phyloP scores from a whole-genome alignment of 1,284 basidiomycete genomes.

The Ustilago nuda region DNA sequence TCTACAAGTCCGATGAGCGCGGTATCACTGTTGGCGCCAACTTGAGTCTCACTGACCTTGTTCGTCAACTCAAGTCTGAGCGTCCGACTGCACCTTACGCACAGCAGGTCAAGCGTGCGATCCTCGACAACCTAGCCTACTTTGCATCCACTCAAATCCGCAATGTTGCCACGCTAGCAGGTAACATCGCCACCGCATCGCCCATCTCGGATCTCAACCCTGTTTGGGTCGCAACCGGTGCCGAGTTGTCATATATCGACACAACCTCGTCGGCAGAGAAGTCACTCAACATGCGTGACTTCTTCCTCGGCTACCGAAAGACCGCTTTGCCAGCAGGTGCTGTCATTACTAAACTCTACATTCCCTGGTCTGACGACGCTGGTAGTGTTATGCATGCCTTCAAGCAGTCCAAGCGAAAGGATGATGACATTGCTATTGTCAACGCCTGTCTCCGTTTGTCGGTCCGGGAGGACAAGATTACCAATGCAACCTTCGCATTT shows the following conservation, averaged over 20 bases:
- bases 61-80: slow-evolving; percentile 46
- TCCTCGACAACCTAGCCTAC: slow-evolving; percentile 60
- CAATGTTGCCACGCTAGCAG: slow-evolving; percentile 68
- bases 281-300: slow-evolving; percentile 52
- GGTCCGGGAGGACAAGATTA: slow-evolving; percentile 41
- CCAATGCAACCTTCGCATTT: slow-evolving; percentile 63
- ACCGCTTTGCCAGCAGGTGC: slow-evolving; percentile 66
- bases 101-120: slow-evolving; percentile 52
- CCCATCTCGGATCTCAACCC: slow-evolving; percentile 70
- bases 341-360: slow-evolving; percentile 62
- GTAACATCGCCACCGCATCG: slow-evolving; percentile 70
- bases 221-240: slow-evolving; percentile 68
- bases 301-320: slow-evolving; percentile 69
- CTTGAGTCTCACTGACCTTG: slow-evolving; percentile 56
- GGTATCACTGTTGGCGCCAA: slow-evolving; percentile 66
- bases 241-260: slow-evolving; percentile 50
- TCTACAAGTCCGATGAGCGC: slow-evolving; percentile 40
- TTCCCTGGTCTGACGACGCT: slow-evolving; percentile 50
- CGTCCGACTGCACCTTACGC: slow-evolving; percentile 26
- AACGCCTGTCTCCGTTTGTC: slow-evolving; percentile 63
- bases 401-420: slow-evolving; percentile 70
- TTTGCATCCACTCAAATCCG: slow-evolving; percentile 69
- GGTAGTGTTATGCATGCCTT: slow-evolving; percentile 64
- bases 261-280: slow-evolving; percentile 53
- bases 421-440: slow-evolving; percentile 71